Evolutionary conservation across 2,329 filamentous ascomycete species (phyloP).

Genomic region (Neofusicoccum ribis): DNA sequence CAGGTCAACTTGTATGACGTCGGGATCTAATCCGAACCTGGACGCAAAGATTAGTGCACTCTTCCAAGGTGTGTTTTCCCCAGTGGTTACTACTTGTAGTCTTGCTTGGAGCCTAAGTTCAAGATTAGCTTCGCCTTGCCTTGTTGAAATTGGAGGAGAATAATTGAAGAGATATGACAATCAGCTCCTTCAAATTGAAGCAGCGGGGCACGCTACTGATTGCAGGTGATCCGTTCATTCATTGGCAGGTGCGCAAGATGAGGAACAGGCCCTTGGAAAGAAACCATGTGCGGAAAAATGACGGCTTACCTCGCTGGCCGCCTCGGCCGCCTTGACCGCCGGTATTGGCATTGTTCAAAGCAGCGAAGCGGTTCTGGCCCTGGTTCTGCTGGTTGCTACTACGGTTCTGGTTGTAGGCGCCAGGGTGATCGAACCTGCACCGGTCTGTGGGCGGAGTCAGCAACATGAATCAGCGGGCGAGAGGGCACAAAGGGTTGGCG

Average conservation of each 20-base stretch:
- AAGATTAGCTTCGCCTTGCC: neutral
- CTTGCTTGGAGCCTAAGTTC: slow-evolving; percentile 17
- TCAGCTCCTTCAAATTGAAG: too few relatives aligned
- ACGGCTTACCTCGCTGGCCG: slow-evolving; percentile 41
- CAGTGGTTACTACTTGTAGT: neutral
- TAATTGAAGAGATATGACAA: too few relatives aligned
- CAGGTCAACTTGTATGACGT: slow-evolving; percentile 56
- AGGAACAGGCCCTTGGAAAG: neutral
- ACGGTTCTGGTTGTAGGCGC: slow-evolving; percentile 29
- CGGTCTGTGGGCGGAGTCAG: slow-evolving; percentile 44
- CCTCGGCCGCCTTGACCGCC: slow-evolving; percentile 13
- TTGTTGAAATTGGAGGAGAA: neutral
- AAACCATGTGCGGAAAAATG: slow-evolving; percentile 6
- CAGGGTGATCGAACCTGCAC: slow-evolving; percentile 62
- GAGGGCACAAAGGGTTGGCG: slow-evolving; percentile 23
- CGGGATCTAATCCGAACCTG: slow-evolving; percentile 22
- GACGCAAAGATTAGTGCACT: neutral
- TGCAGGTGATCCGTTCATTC: too few relatives aligned
- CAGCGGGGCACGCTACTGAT: too few relatives aligned
- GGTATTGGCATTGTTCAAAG: slow-evolving; percentile 36
- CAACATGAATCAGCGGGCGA: neutral
- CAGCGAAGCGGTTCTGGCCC: slow-evolving; percentile 59
- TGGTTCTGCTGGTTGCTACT: slow-evolving; percentile 11
- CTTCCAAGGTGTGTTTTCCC: too few relatives aligned
- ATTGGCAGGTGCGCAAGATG: too few relatives aligned